Base-by-base conservation (phyloP, 108 stramenopile genomes). In the Skeletonema costatum region DNA sequence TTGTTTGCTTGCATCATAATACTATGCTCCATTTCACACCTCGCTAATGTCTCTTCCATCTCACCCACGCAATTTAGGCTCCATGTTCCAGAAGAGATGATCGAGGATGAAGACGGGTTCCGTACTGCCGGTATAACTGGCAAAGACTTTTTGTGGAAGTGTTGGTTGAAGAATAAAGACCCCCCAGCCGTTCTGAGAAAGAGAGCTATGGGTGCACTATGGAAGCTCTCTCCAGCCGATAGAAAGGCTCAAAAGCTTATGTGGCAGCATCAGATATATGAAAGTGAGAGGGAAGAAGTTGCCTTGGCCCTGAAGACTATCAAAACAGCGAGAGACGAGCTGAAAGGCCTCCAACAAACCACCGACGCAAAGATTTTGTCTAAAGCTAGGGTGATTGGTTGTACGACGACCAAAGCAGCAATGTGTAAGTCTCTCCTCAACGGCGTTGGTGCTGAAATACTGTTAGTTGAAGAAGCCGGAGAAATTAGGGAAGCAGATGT, bases 401-500 rank as follows among this genome's bases (percentile, higher is more conserved):
- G 70, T 12, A 85, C 85, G 11, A 85, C 85, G 25, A 17, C 75
- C 3, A 76, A 76, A n/a, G 85, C 85, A 2, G 85, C 85, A 5
- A 51, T 41, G 32, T 77, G 73, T 35, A 64, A 50, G 11, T 80
- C 81, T 17, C 58, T 85, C n/a, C 76, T 85, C 31, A 38, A 51
- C 14, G 66, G 32, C 31, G 58, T 53, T 36, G 39, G 75, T 19
- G 51, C 86, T 30, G 78, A 77, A 2, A 80, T 86, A 25, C 41
- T 91, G 2, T 48, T 91, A 4, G 86, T 91, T 25, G 90, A 91
- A 59, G 90, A 91, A 60, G 86, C 88, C 7, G 85, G 83, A 4
- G 88, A 94, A 77, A 85, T 94, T 10, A 62, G 90, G 29, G 91
- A 94, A 80, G 41, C 80, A 4, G 88, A 91, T 64, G 59, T 92